These are phyloP conservation scores for Fusarium nisikadoi DNA, from an alignment of 2,329 filamentous ascomycete genomes.

Conservation along the genomic window DNA sequence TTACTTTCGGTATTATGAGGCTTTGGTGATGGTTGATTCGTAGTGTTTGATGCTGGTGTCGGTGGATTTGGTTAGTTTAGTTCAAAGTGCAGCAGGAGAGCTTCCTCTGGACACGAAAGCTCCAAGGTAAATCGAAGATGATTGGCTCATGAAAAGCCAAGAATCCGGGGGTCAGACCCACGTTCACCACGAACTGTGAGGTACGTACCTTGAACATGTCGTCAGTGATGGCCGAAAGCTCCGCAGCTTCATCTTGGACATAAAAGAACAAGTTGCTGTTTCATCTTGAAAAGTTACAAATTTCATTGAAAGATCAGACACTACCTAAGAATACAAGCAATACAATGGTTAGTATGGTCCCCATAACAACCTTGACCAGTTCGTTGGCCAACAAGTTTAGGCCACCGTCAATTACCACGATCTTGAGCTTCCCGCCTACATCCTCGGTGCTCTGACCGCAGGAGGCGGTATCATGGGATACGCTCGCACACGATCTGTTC, in stretches of 20 bases:
- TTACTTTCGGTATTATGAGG: constrained; percentile 4
- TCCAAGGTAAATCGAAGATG: constrained; percentile 44
- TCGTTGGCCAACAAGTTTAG: constrained; percentile 9
- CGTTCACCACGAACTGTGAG: not conserved
- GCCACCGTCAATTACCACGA: constrained; percentile 31
- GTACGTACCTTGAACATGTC: constrained; percentile 27
- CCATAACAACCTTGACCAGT: no score
- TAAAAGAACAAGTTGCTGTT: not conserved
- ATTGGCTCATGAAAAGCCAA: constrained; percentile 44
- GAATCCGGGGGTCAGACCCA: constrained; percentile 24
- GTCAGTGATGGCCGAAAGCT: constrained; percentile 30
- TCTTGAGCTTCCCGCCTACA: constrained; percentile 71
- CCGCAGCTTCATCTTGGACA: not conserved
- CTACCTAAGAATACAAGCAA: not conserved
- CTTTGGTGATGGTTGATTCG: constrained; percentile 16
- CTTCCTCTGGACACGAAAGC: constrained; percentile 52
- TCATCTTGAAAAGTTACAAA: not conserved
- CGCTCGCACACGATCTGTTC: constrained; percentile 83
- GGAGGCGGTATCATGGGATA: constrained; percentile 90
- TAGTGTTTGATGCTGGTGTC: constrained; percentile 17
- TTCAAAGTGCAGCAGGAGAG: constrained; percentile 28
- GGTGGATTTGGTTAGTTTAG: constrained; percentile 22
- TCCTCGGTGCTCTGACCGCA: constrained; percentile 84
- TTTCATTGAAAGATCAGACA: not conserved
- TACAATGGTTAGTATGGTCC: constrained; percentile 19